Evolutionary conservation across 441 rosid species (phyloP), one percentile per base, ranked within the genome.

Genomic region (Adansonia gregorii): DNA sequence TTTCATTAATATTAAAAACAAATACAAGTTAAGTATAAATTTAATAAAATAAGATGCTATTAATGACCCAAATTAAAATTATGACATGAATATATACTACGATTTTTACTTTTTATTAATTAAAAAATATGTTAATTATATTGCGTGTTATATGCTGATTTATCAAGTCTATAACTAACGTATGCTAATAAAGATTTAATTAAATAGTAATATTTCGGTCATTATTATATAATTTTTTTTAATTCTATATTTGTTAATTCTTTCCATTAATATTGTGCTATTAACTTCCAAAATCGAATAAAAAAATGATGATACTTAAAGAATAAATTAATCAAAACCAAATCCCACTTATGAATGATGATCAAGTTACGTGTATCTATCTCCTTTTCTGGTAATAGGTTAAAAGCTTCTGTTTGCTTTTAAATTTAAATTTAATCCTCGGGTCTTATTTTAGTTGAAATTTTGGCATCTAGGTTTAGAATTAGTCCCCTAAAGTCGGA

Each of bases 311-410:
- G 68, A 79, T n/a, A 51, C 19, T 5, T 71, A 71, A 80, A 6
- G 67, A 74, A 72, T 74, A 54, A 79, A 80, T 24, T 24, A 24
- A 24, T 79, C 84, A 83, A 64, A 78, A 87, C 88, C 94, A 85
- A 84, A 88, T 88, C 92, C 91, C 91, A 89, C 94, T 86, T 45
- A 78, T 73, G 49, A 71, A 74, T 73, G 48, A 72, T 70, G 72
- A 82, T 81, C 73, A 76, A 77, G 77, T 84, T 80, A 75, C 78
- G 76, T 84, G 81, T 79, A 82, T 85, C 69, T 22, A 70, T 80
- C 83, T 76, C 54, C 69, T 81, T 82, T 70, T 66, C 67, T 70
- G 67, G 41, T 76, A 65, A 80, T 79, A 64, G 79, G 83, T 65
- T 81, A 79, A 64, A 72, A 39, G 76, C 63, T 71, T 49, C 24